A percentile compares a stretch with the other conserved stretches of the same genome.
Evolutionary conservation across 768 basidiomycete genomes (phyloP).

Genomic region (Tricholomella constricta): DNA sequence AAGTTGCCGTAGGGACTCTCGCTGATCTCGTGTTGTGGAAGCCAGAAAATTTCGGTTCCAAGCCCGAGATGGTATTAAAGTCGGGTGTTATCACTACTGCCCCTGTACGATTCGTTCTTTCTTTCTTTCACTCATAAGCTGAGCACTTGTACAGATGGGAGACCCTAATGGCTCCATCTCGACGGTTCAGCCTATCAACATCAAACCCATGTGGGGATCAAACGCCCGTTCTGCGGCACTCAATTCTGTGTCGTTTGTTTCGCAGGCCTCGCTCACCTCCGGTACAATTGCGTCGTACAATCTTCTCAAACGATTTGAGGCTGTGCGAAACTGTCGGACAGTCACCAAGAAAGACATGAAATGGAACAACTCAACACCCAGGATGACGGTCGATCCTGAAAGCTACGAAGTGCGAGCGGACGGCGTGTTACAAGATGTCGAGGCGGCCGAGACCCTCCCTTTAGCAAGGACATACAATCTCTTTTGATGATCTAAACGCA

Average conservation of each 20-base stretch:
- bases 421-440: slow-evolving; percentile 73
- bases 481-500: slow-evolving; percentile 52
- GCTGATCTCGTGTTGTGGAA: slow-evolving; percentile 97
- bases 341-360: slow-evolving; percentile 92
- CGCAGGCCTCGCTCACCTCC: slow-evolving; percentile 61
- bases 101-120: slow-evolving; percentile 51
- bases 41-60: slow-evolving; percentile 89
- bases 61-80: slow-evolving; percentile 94
- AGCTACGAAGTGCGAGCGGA: slow-evolving; percentile 86
- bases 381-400: slow-evolving; percentile 91
- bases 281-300: slow-evolving; percentile 67
- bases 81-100: slow-evolving; percentile 92
- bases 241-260: slow-evolving; percentile 88
- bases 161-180: slow-evolving; percentile 97
- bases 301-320: slow-evolving; percentile 69
- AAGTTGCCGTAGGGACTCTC: slow-evolving; percentile 77
- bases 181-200: slow-evolving; percentile 86
- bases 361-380: slow-evolving; percentile 81
- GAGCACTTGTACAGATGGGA: slow-evolving; percentile 66
- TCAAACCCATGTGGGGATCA: slow-evolving; percentile 93
- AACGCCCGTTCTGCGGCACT: slow-evolving; percentile 76
- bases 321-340: slow-evolving; percentile 74
- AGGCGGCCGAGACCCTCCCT: slow-evolving; percentile 69
- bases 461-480: slow-evolving; percentile 77
- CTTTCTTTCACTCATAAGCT: neutral